Evolutionary conservation across 305 asterid species (phyloP), one percentile per base, ranked within the genome.

Genomic region (Solanum hybrid): DNA sequence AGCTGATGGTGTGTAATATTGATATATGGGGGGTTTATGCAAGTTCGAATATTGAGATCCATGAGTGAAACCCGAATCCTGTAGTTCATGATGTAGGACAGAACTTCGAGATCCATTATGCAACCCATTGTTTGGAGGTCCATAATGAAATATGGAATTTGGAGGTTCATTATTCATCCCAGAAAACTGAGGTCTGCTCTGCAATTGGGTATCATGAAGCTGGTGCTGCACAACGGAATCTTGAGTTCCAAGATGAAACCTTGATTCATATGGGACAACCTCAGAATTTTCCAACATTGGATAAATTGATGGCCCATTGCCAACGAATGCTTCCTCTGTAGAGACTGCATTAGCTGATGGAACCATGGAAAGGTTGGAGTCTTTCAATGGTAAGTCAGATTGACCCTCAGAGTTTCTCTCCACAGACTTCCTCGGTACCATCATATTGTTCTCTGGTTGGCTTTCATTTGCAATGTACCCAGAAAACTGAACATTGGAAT

Each of bases 271-370:
- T 35, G 91, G 93, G 69, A 88, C 82, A 24, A 90, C 26, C 42
- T 92, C 91, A 17, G 90, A 69, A 89, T 88, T 91, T 77, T 90
- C 93, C 85, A 88, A 89, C 32, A 86, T 88, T 5, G 93, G 79
- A 77, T 88, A 89, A 66, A 81, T 86, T 71, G 91, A 86, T 87
- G 91, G 91, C 69, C 92, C 91, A 42, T 85, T 89, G 75, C 90
- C 89, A 46, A 81, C 36, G 51, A 64, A 38, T 73, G 81, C n/a
- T 40, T 79, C 91, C 32, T 90, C 88, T 27, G 85, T 36, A 40
- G 93, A 82, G 87, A 88, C 85, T 75, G 89, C 85, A 88, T 91
- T 89, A n/a, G 93, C 89, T 31, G 94, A 87, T 88, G 93, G 93
- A 88, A 80, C 38, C 17, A 94, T 35, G 87, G 90, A 69, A 77